A percentile compares a stretch with the other conserved stretches of the same genome.
Conservation (phyloP, 2,329 filamentous ascomycete genomes). For the Penicillium occitanis region DNA sequence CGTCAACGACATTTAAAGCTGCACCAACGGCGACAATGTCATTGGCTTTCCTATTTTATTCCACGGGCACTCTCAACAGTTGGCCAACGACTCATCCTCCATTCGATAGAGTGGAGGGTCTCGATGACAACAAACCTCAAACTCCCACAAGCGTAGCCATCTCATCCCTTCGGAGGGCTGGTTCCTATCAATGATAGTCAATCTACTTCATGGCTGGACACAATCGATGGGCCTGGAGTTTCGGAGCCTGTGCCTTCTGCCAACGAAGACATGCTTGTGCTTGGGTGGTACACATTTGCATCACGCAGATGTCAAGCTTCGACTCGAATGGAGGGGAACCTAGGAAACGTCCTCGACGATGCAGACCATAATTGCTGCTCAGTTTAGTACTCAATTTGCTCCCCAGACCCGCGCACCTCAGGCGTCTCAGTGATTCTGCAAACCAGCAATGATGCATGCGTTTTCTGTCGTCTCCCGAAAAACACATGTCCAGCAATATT, state of each 20-base stretch:
- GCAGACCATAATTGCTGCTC: neutral
- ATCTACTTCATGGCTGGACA: conserved; percentile 87
- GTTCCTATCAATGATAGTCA: conserved; percentile 67
- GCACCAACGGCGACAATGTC: neutral
- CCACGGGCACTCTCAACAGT: too few relatives aligned
- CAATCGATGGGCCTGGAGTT: conserved; percentile 85
- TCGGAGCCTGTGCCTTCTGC: conserved; percentile 72
- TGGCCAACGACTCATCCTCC: neutral
- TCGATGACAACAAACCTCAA: neutral
- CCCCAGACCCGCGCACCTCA: neutral
- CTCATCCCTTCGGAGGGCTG: neutral
- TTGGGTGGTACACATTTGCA: conserved; percentile 58
- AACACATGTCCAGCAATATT: too few relatives aligned
- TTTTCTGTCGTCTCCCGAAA: too few relatives aligned
- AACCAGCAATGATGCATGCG: neutral
- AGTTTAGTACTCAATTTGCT: neutral
- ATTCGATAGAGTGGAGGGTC: neutral
- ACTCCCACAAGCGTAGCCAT: neutral
- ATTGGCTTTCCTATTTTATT: neutral
- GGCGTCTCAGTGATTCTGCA: neutral
- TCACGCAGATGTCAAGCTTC: conserved; percentile 35
- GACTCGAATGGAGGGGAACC: neutral
- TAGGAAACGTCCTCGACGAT: neutral
- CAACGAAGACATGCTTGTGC: conserved; percentile 69
- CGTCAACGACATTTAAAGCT: neutral